phyloP scores from a whole-genome alignment of 768 basidiomycete species.

The Lactifluus subvellereus region DNA sequence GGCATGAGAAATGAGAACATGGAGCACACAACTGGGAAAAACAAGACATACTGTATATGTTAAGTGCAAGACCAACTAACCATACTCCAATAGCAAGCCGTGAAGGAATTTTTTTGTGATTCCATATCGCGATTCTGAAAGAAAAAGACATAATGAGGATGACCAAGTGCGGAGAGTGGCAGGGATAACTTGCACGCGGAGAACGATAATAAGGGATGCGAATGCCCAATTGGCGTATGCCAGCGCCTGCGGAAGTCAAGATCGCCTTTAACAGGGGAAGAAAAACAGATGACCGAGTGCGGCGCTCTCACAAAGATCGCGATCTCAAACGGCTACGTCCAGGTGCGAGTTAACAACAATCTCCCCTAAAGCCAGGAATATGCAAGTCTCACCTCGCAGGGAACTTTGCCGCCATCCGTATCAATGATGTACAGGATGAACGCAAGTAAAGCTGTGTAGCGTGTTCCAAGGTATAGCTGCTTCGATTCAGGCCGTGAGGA shows the following conservation, averaged over 20 bases:
- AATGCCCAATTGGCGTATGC: neutral
- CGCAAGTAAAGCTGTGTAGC: neutral
- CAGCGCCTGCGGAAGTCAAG: neutral
- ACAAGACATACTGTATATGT: neutral
- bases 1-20: neutral
- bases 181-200: neutral
- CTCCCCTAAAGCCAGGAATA: neutral
- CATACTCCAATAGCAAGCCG: neutral
- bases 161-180: neutral
- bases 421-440: neutral
- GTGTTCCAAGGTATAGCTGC: constrained; percentile 13
- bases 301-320: neutral
- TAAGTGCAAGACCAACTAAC: neutral
- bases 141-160: neutral
- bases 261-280: neutral
- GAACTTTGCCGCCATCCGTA: neutral
- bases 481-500: neutral
- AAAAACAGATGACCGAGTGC: neutral
- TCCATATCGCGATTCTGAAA: constrained; percentile 10
- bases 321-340: neutral
- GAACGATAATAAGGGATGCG: neutral
- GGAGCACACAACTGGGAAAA: neutral
- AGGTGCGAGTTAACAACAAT: neutral
- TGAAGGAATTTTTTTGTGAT: neutral
- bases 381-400: neutral